These are phyloP conservation scores for Lathyrus oleraceus DNA, from an alignment of 306 rosid species.

Conservation along the genomic window DNA sequence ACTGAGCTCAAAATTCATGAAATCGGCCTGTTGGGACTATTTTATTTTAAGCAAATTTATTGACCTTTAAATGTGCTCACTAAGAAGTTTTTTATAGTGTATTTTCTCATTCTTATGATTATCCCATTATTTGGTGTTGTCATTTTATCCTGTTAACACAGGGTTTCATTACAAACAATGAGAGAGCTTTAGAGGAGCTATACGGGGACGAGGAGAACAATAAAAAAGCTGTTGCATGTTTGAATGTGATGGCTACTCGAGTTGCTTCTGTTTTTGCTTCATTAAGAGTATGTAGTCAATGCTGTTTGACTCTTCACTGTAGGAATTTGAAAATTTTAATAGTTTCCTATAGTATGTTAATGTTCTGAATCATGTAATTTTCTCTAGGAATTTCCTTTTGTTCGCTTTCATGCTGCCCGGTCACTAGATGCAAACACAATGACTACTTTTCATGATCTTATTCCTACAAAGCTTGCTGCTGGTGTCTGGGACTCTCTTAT, in stretches of 20 bases:
- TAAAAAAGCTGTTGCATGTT: slow-evolving; percentile 58
- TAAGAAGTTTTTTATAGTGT: slow-evolving; percentile 22
- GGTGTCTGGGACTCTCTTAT: slow-evolving; percentile 86
- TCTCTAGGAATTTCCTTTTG: slow-evolving; percentile 77
- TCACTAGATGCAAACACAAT: slow-evolving; percentile 90
- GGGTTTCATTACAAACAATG: slow-evolving; percentile 89
- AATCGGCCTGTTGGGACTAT: slow-evolving; percentile 9
- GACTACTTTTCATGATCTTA: slow-evolving; percentile 88
- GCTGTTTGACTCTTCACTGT: slow-evolving; percentile 4
- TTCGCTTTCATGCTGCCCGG: slow-evolving; percentile 91
- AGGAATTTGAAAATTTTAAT: slow-evolving; percentile 3
- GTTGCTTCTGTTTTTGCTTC: slow-evolving; percentile 95
- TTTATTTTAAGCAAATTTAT: slow-evolving; percentile 12
- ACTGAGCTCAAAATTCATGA: slow-evolving; percentile 19
- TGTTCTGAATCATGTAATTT: slow-evolving; percentile 35
- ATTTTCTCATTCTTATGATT: slow-evolving; percentile 36
- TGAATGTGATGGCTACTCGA: slow-evolving; percentile 82
- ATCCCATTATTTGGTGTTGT: slow-evolving; percentile 26
- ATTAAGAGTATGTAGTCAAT: slow-evolving; percentile 62
- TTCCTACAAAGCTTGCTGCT: slow-evolving; percentile 94
- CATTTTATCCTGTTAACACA: slow-evolving; percentile 37
- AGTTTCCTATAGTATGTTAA: slow-evolving; percentile 23
- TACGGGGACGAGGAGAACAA: slow-evolving; percentile 82
- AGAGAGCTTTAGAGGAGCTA: slow-evolving; percentile 87
- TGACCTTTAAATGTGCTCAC: slow-evolving; percentile 16